Evolutionary conservation across 2,329 filamentous ascomycete genomes (phyloP), one percentile per base, ranked within the genome.

Genomic region (Zymoseptoria brevis): DNA sequence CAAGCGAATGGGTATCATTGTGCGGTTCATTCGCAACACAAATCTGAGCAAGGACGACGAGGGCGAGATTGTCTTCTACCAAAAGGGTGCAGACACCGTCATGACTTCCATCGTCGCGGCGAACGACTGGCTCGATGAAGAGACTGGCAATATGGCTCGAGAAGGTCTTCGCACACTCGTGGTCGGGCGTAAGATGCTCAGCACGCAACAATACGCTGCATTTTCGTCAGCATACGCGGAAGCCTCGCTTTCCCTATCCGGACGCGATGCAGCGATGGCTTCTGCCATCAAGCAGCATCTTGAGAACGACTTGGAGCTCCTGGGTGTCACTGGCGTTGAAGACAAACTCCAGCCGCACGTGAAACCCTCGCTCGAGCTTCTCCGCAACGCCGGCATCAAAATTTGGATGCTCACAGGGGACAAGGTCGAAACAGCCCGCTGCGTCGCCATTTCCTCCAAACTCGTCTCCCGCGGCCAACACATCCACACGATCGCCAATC

Each of bases 381-480:
- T 99, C 56, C 89, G 94, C 65, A 99, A 99, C 69, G 94, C 94
- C 0, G 94, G 94, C 24, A 94, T 99, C 76, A 97, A 97, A 75
- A 97, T 99, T 55, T 99, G 94, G 94, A 99, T 99, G 94, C 80
- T 99, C 72, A 99, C 94, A 0, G 94, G 94, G 53, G 94, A 99
- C 80, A 99, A 99, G 75, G 90, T 99, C 2, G 94, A 99, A 76
- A 99, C 94, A 13, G 94, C 94, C 16, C 87, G 94, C 41, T 99
- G 94, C 74, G 93, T 99, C 11, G 95, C 94, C 1, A 88, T 99
- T 50, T 95, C 89, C 70, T 92, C 93, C 29, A 96, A 96, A 73
- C 82, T 99, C 6, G 94, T 99, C 13, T 88, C 91, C 3, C 82
- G 94, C 62, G 93, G 93, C 1, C 95, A 99, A 75, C 94, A 93